Conservation (phyloP, 441 rosid species). For the Populus hybrid region DNA sequence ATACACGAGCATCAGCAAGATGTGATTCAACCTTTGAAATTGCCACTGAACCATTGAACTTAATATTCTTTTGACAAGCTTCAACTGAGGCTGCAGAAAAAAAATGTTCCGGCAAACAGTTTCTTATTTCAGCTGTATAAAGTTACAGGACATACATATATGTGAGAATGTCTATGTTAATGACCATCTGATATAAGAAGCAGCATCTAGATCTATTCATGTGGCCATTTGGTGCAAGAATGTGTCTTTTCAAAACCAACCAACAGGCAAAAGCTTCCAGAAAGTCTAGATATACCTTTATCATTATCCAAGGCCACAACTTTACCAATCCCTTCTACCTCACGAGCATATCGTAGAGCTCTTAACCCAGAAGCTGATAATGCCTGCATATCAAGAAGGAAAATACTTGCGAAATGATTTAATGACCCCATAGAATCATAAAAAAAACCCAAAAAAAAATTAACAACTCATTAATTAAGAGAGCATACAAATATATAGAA, state of each 20-base stretch:
- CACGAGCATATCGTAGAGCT: slow-evolving; percentile 89
- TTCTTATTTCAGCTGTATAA: not conserved
- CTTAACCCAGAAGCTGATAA: slow-evolving; percentile 93
- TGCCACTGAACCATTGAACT: slow-evolving; percentile 86
- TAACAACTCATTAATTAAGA: not conserved
- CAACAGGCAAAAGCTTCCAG: slow-evolving; percentile 1
- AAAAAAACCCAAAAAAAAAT: slow-evolving; percentile 3
- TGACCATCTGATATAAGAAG: not conserved
- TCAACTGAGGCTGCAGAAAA: slow-evolving; percentile 67
- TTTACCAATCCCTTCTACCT: slow-evolving; percentile 86
- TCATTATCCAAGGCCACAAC: slow-evolving; percentile 97
- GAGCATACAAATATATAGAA: not conserved
- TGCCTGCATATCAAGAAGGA: slow-evolving; percentile 49
- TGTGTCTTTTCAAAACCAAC: not conserved
- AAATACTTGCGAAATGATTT: slow-evolving; percentile 3
- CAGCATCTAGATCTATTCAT: slow-evolving; percentile 2
- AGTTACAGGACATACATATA: not conserved
- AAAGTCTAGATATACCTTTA: slow-evolving; percentile 45
- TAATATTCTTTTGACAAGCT: slow-evolving; percentile 86
- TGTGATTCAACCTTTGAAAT: slow-evolving; percentile 86
- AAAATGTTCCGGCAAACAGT: not conserved
- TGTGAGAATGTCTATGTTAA: not conserved
- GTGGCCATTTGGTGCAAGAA: not conserved
- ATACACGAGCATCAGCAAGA: slow-evolving; percentile 90
- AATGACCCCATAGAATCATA: not conserved